A percentile compares a stretch with the other conserved stretches of the same genome.
Evolutionary conservation across 2,329 filamentous ascomycete species (phyloP).

Genomic region (Fusarium lateritium): DNA sequence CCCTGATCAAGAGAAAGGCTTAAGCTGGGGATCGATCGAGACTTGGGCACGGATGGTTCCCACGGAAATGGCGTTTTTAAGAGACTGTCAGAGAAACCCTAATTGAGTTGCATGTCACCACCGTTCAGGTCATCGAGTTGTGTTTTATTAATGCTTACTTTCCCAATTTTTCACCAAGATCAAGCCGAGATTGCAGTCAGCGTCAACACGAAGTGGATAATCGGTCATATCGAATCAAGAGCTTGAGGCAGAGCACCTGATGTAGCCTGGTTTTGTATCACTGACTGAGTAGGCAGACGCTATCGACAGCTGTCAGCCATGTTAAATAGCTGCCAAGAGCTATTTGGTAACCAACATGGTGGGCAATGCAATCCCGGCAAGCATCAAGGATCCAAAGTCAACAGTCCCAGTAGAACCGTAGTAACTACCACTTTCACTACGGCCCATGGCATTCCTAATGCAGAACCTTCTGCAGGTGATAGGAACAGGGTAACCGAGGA

Average conservation of each 20-base stretch:
- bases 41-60: conserved; percentile 3
- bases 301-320: background rate
- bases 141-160: background rate
- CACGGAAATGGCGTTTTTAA: conserved; percentile 7
- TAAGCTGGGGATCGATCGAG: conserved; percentile 56
- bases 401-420: conserved; percentile 30
- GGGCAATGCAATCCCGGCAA: conserved; percentile 43
- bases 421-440: conserved; percentile 30
- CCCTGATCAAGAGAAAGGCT: conserved; percentile 58
- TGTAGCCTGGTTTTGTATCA: conserved; percentile 56
- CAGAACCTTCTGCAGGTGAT: conserved; percentile 46
- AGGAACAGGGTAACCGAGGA: conserved; percentile 17
- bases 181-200: background rate
- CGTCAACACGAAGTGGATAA: background rate
- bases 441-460: conserved; percentile 48
- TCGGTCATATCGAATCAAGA: background rate
- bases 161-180: background rate
- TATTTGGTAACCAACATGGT: conserved; percentile 29
- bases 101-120: conserved; percentile 9
- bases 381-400: conserved; percentile 26
- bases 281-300: conserved; percentile 49
- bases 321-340: conserved; percentile 24
- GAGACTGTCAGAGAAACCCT: conserved; percentile 12
- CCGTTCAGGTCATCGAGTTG: background rate
- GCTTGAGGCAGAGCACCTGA: background rate